Conservation (phyloP, 192 early-diverging fungal genomes). For the Linnemannia elongata region DNA sequence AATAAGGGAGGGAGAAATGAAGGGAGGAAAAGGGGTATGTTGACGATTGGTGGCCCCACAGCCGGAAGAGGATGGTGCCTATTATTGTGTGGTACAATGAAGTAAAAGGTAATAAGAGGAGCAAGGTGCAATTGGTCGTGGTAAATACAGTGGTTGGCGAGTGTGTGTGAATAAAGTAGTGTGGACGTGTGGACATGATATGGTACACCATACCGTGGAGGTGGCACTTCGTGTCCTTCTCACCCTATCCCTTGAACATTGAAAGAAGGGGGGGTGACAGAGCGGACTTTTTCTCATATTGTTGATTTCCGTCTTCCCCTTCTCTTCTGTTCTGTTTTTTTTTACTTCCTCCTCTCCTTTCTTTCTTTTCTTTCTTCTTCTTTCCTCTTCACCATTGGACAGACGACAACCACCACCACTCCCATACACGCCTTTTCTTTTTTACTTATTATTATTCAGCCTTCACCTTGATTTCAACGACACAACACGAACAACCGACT, state of each 20-base stretch:
- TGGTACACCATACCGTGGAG: not conserved
- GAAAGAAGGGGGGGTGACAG: not conserved
- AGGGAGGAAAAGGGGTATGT: not conserved
- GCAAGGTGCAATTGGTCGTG: too few relatives aligned
- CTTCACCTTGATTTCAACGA: not conserved
- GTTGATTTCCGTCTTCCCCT: not conserved
- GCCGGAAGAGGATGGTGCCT: too few relatives aligned
- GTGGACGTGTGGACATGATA: not conserved
- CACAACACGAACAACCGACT: not conserved
- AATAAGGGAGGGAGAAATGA: not conserved
- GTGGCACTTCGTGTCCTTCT: not conserved
- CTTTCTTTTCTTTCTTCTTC: not conserved
- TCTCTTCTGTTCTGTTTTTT: not conserved
- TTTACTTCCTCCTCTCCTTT: not conserved
- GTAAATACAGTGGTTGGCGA: too few relatives aligned
- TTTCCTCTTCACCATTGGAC: not conserved
- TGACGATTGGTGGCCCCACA: too few relatives aligned
- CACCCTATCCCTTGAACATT: not conserved
- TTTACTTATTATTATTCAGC: not conserved
- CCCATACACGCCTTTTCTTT: not conserved
- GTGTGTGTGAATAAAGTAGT: too few relatives aligned
- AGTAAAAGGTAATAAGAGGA: too few relatives aligned
- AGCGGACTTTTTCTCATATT: not conserved
- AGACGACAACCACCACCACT: not conserved
- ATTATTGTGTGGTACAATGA: too few relatives aligned